phyloP scores from a whole-genome alignment of 1,284 basidiomycete genomes.

The Clitocybe nebularis region DNA sequence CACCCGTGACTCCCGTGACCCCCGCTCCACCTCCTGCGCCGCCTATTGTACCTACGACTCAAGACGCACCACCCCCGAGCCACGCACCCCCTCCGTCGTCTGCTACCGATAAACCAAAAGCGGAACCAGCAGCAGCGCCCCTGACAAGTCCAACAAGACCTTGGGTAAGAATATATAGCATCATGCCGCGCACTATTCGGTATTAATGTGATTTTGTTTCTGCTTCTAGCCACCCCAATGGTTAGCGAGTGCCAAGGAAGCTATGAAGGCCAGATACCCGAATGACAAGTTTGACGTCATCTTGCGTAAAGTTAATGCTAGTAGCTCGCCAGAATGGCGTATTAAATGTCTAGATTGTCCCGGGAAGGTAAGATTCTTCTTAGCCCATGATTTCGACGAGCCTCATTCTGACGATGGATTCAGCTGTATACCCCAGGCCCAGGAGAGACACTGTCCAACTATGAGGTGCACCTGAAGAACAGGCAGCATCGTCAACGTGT shows the following conservation, averaged over 20 bases:
- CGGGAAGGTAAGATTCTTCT: constrained; percentile 64
- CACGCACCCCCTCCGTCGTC: constrained; percentile 8
- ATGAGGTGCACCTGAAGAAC: constrained; percentile 83
- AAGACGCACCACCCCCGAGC: constrained; percentile 15
- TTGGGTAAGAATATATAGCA: constrained; percentile 14
- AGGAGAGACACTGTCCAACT: constrained; percentile 86
- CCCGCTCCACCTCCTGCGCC: constrained; percentile 6
- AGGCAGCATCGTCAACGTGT: constrained; percentile 46
- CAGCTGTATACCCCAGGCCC: constrained; percentile 93
- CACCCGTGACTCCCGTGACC: constrained; percentile 2
- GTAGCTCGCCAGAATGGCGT: constrained; percentile 74
- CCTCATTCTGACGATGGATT: not conserved
- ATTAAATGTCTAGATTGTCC: constrained; percentile 94
- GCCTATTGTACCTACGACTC: constrained; percentile 2
- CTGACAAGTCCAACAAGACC: constrained; percentile 24
- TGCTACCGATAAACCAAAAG: not conserved
- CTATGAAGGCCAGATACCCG: constrained; percentile 71
- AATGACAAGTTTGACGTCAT: constrained; percentile 82
- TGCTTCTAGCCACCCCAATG: constrained; percentile 59
- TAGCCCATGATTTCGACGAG: not conserved
- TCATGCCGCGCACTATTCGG: no score
- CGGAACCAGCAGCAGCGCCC: constrained; percentile 9
- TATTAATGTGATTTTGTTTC: constrained; percentile 3
- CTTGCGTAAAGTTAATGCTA: constrained; percentile 52
- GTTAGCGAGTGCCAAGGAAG: constrained; percentile 60